phyloP scores from a whole-genome alignment of 192 early-diverging fungal genomes.

The Backusella luteola region DNA sequence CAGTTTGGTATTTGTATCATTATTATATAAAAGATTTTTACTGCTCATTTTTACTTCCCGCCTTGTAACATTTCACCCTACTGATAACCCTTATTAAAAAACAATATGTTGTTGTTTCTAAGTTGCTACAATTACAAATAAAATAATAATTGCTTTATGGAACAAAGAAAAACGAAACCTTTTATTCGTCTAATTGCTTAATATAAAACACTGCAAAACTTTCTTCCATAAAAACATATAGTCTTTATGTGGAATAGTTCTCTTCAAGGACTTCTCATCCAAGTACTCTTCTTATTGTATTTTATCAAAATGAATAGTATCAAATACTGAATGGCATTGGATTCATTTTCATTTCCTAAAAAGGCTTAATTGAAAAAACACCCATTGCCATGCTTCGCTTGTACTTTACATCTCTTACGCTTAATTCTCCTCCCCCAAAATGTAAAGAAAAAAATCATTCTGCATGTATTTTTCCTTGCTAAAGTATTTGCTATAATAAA shows the following conservation, averaged over 20 bases:
- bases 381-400: not conserved
- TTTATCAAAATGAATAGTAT: not conserved
- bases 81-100: not conserved
- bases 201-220: not conserved
- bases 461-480: not conserved
- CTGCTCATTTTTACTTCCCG: not conserved
- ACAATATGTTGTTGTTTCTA: not conserved
- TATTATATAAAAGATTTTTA: not conserved
- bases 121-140: not conserved
- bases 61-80: not conserved
- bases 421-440: not conserved
- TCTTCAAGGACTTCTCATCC: not conserved
- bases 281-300: not conserved
- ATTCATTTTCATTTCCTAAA: constrained; percentile 9
- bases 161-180: not conserved
- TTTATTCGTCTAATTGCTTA: not conserved
- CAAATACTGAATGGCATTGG: not conserved
- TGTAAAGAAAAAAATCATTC: not conserved
- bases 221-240: not conserved
- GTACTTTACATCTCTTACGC: not conserved
- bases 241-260: no score
- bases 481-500: not conserved
- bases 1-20: not conserved
- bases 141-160: not conserved
- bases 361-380: constrained; percentile 13